Percentiles rank a stretch among this genome's conserved stretches.
These are phyloP conservation scores for Aspergillus diversus DNA, from an alignment of 495 filamentous ascomycete genomes.

Conservation along the genomic window DNA sequence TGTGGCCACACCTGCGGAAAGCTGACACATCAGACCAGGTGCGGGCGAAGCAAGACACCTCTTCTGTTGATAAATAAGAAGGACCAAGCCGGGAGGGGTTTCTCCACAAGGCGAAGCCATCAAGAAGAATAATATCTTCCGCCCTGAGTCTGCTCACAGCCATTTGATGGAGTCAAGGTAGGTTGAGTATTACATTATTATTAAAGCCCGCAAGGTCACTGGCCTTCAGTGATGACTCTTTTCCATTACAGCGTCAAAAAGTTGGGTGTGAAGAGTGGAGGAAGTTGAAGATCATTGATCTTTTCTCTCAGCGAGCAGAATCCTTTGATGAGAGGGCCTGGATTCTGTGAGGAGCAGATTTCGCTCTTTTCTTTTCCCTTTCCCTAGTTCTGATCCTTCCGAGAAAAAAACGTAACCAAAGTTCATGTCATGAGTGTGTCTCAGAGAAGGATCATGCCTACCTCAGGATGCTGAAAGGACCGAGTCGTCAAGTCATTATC, in stretches of 20 bases:
- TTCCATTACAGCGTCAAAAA: too few relatives aligned
- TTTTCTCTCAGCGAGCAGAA: too few relatives aligned
- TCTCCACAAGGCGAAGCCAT: conserved; percentile 1
- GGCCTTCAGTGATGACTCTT: too few relatives aligned
- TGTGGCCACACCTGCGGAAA: neutral
- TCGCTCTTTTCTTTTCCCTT: neutral
- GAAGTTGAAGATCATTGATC: too few relatives aligned
- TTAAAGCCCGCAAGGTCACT: too few relatives aligned
- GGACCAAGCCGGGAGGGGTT: conserved; percentile 3
- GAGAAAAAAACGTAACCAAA: neutral
- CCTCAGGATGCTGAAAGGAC: neutral
- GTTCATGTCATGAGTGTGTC: neutral
- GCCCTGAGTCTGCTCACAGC: too few relatives aligned
- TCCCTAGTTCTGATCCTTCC: neutral
- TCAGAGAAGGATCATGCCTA: neutral
- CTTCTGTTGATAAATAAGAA: conserved; percentile 6
- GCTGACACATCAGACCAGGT: conserved; percentile 13
- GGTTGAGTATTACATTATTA: too few relatives aligned
- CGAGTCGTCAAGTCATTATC: neutral
- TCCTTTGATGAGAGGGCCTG: too few relatives aligned
- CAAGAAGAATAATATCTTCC: neutral
- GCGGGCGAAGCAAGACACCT: neutral
- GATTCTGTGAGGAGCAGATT: neutral
- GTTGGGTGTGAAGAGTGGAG: too few relatives aligned
- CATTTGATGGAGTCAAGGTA: too few relatives aligned